Conservation (phyloP, 1,284 basidiomycete genomes). For the Puccinia polysora region DNA sequence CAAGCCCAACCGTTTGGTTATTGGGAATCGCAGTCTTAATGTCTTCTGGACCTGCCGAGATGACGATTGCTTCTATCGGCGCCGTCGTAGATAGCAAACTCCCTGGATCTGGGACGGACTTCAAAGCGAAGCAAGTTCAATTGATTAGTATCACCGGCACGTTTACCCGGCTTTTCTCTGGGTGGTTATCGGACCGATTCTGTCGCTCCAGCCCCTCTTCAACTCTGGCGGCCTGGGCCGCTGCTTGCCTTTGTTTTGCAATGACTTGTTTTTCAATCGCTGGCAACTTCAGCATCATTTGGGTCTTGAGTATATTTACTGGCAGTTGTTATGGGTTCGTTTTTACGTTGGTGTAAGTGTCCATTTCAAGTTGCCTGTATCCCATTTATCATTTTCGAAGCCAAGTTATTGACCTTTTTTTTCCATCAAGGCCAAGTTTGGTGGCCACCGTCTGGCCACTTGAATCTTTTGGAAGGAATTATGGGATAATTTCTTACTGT, state of each 20-base stretch:
- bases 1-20: slow-evolving; percentile 27
- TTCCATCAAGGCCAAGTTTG: slow-evolving; percentile 24
- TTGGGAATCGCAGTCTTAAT: slow-evolving; percentile 16
- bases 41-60: slow-evolving; percentile 31
- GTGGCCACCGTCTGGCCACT: slow-evolving; percentile 36
- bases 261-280: slow-evolving; percentile 18
- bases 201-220: not conserved
- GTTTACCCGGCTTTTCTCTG: slow-evolving; percentile 10
- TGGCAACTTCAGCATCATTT: slow-evolving; percentile 1
- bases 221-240: slow-evolving; percentile 5
- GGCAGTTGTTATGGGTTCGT: slow-evolving; percentile 29
- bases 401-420: not conserved
- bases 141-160: slow-evolving; percentile 30
- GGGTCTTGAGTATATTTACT: slow-evolving; percentile 21
- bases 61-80: slow-evolving; percentile 34
- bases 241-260: slow-evolving; percentile 8
- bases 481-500: slow-evolving; percentile 39
- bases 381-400: not conserved
- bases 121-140: slow-evolving; percentile 33
- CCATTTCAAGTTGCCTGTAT: not conserved
- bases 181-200: slow-evolving; percentile 31
- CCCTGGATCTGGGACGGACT: not conserved
- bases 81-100: slow-evolving; percentile 11
- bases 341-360: slow-evolving; percentile 34
- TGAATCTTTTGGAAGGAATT: slow-evolving; percentile 34